phyloP scores from a whole-genome alignment of 2,329 filamentous ascomycete species.

The Cercospora nicotianae region DNA sequence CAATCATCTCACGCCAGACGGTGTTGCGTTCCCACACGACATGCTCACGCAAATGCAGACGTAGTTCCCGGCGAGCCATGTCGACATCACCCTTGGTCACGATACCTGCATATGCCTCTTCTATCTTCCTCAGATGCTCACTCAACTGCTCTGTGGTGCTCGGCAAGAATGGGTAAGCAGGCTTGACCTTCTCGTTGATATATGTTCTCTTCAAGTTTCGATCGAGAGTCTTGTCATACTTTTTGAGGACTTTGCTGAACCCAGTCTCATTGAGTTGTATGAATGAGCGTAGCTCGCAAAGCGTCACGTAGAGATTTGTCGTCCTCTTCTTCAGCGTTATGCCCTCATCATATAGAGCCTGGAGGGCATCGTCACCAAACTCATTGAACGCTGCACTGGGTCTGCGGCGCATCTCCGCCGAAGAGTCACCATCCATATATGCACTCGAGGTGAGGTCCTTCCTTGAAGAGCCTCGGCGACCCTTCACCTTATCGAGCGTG shows the following conservation, averaged over 20 bases:
- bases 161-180: conserved; percentile 77
- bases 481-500: conserved; percentile 22
- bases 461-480: conserved; percentile 20
- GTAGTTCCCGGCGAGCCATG: conserved; percentile 77
- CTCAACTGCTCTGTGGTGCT: conserved; percentile 70
- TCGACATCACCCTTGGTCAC: conserved; percentile 78
- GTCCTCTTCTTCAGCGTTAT: conserved; percentile 92
- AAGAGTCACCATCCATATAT: conserved; percentile 20
- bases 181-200: conserved; percentile 69
- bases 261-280: conserved; percentile 95
- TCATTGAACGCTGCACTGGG: conserved; percentile 71
- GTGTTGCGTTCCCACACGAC: conserved; percentile 99
- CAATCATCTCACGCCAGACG: conserved; percentile 98
- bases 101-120: conserved; percentile 75
- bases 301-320: conserved; percentile 80
- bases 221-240: conserved; percentile 95
- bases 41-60: conserved; percentile 89
- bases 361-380: conserved; percentile 72
- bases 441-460: conserved; percentile 29
- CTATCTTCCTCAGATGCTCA: conserved; percentile 70
- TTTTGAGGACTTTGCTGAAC: conserved; percentile 94
- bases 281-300: conserved; percentile 95
- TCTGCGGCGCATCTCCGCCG: conserved; percentile 55
- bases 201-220: conserved; percentile 76
- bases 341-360: conserved; percentile 66